These are phyloP conservation scores for Hirsutella minnesotensis DNA, from an alignment of 2,329 filamentous ascomycete genomes.

Conservation along the genomic window DNA sequence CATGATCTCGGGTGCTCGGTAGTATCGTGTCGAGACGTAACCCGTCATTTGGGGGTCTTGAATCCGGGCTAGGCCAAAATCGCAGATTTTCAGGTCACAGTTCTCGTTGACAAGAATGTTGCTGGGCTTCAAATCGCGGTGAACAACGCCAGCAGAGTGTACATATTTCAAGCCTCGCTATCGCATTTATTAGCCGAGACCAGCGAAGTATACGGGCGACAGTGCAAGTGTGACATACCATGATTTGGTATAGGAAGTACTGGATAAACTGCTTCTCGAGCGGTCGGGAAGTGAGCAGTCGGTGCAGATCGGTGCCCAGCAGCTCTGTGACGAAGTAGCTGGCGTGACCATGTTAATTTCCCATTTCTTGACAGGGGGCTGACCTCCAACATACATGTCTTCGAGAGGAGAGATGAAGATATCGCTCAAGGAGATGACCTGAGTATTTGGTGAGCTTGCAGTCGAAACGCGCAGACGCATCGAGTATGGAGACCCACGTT, in stretches of 20 bases:
- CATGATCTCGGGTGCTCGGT: conserved; percentile 98
- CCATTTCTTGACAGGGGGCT: conserved; percentile 3
- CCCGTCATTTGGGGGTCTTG: conserved; percentile 99
- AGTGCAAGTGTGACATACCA: conserved; percentile 45
- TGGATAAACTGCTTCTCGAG: conserved; percentile 99
- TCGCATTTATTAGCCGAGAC: background rate
- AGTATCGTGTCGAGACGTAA: conserved; percentile 97
- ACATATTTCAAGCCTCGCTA: conserved; percentile 98
- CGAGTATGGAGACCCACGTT: conserved; percentile 52
- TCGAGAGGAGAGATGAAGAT: conserved; percentile 99
- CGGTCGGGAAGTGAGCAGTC: conserved; percentile 85
- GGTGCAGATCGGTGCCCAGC: conserved; percentile 90
- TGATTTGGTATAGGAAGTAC: conserved; percentile 98
- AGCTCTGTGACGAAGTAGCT: conserved; percentile 98
- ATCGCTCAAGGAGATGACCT: conserved; percentile 97
- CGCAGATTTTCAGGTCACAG: conserved; percentile 98
- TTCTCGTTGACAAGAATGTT: conserved; percentile 99
- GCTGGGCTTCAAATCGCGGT: conserved; percentile 94
- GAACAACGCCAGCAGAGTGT: conserved; percentile 93
- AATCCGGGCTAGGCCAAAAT: conserved; percentile 93
- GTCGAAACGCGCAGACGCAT: background rate
- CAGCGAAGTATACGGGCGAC: background rate
- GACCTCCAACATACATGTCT: conserved; percentile 63
- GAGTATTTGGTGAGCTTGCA: background rate
- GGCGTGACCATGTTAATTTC: conserved; percentile 11